These are phyloP conservation scores for Trifolium dubium DNA, from an alignment of 306 rosid genomes.

Conservation along the genomic window DNA sequence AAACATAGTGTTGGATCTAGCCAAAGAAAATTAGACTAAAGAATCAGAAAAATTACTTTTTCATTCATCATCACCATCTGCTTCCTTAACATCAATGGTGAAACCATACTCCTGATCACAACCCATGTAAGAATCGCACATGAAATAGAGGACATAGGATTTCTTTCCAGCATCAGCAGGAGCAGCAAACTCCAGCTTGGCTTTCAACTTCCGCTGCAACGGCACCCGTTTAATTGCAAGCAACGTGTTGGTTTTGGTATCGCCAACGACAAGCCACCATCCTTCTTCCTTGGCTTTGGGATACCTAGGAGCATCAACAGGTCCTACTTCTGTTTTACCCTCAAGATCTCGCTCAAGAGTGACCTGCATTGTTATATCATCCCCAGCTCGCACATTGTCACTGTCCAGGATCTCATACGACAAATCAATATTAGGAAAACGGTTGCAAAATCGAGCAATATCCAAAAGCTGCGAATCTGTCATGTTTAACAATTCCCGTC, in stretches of 20 bases:
- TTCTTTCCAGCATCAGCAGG: conserved; percentile 82
- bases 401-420: background rate
- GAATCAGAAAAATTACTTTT: conserved; percentile 27
- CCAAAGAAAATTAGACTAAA: background rate
- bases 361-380: background rate
- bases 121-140: conserved; percentile 94
- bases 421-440: conserved; percentile 12
- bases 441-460: conserved; percentile 7
- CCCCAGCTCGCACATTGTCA: conserved; percentile 15
- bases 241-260: conserved; percentile 68
- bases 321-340: conserved; percentile 15
- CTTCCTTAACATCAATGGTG: conserved; percentile 67
- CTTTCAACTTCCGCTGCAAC: conserved; percentile 70
- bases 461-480: conserved; percentile 4
- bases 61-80: conserved; percentile 54
- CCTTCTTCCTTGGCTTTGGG: conserved; percentile 46
- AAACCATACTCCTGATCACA: conserved; percentile 89
- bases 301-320: conserved; percentile 14
- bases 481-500: conserved; percentile 16
- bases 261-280: conserved; percentile 97
- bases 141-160: conserved; percentile 71
- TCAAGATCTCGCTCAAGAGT: conserved; percentile 17
- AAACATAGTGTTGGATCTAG: conserved; percentile 7
- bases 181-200: conserved; percentile 74
- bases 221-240: conserved; percentile 85